Evolutionary conservation across 75 land plant genomes (phyloP).

Genomic region (Pinus taeda): DNA sequence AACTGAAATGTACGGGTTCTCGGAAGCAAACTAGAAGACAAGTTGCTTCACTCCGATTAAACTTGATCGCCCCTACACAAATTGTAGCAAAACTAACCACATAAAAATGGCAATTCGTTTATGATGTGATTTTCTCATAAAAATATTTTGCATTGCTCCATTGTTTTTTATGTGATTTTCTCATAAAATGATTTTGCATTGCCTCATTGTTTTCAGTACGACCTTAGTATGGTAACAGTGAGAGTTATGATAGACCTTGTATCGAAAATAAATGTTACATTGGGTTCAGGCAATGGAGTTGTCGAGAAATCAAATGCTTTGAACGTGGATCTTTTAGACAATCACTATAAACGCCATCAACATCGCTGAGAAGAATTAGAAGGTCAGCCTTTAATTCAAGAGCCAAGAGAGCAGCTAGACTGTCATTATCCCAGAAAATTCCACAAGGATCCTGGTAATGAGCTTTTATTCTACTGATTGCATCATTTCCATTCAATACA

Average conservation of each 20-base stretch:
- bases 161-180: too few relatives aligned
- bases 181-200: too few relatives aligned
- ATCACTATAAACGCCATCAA: slow-evolving; percentile 95
- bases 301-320: too few relatives aligned
- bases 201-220: too few relatives aligned
- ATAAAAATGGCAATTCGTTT: background rate
- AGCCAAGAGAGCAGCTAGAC: slow-evolving; percentile 86
- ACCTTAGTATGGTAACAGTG: background rate
- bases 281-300: too few relatives aligned
- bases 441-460: slow-evolving; percentile 99
- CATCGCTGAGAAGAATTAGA: slow-evolving; percentile 92
- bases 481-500: too few relatives aligned
- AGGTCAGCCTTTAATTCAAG: slow-evolving; percentile 91
- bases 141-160: slow-evolving; percentile 4
- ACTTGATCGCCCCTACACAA: background rate
- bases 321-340: slow-evolving; percentile 95
- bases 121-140: too few relatives aligned
- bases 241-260: too few relatives aligned
- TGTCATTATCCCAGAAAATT: slow-evolving; percentile 99
- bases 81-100: too few relatives aligned
- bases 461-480: too few relatives aligned
- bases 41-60: background rate
- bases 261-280: too few relatives aligned
- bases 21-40: background rate
- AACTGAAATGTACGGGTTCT: background rate